Evolutionary conservation across 805 yeast species (phyloP), one percentile per base, ranked within the genome.

Genomic region (Kodamaea laetipori): DNA sequence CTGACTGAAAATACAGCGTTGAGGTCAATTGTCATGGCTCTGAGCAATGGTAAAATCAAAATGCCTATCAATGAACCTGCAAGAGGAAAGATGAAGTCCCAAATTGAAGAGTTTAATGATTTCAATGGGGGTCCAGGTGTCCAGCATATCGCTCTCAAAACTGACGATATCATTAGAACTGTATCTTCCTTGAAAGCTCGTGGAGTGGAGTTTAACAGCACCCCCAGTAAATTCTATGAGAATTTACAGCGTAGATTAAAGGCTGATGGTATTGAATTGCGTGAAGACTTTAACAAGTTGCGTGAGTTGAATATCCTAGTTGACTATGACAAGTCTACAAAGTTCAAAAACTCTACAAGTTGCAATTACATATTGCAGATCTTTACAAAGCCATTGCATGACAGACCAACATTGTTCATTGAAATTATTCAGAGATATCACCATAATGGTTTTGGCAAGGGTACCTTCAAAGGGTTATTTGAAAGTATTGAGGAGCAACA

Each of bases 21-120:
- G 44, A 72, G 77, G 43, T 84, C 95, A 9, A 77, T 81, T 17
- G 95, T 88, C 10, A 83, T 88, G 90, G 78, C 90, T 0, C 79
- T 86, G 6, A 66, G 72, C 10, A 77, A 81, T 51, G 86, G 83
- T 11, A 61, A 55, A 30, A 76, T 86, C 50, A 85, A 86, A 60
- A 81, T 88, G 80, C 95, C 96, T 11, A 77, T 88, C 39, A 88
- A 87, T 61, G 95, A 88, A 61, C 96, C 96, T 0, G 92, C 89
- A 0, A 59, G 68, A 38, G 88, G 90, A 1, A 59, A 67, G 32
- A 75, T 76, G 57, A 78, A 72, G 56, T 81, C 90, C 3, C 96
- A 88, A 57, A 83, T 88, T 46, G 95, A 87, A 61, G 96, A 88
- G 61, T 88, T 84, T 57, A 63, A 84, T 49, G 84, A 82, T 41